Conservation (phyloP, 768 basidiomycete species). For the Rhodotorula diobovata region DNA sequence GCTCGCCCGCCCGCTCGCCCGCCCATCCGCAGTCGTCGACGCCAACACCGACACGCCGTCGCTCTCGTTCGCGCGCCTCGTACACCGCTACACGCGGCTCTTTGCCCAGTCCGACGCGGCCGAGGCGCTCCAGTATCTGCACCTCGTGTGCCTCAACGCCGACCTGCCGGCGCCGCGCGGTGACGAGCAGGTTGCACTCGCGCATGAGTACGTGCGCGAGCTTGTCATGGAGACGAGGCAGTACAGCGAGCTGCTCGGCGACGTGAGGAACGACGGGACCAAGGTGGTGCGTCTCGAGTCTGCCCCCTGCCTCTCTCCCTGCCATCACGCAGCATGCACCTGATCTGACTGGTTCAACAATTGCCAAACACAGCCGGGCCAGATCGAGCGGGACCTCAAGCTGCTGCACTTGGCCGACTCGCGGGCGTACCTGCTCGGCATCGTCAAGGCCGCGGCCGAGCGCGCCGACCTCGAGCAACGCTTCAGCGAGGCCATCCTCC, state of each 20-base stretch:
- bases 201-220: conserved; percentile 49
- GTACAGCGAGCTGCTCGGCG: conserved; percentile 94
- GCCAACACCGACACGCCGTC: conserved; percentile 51
- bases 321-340: not conserved
- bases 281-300: conserved; percentile 62
- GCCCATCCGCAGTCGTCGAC: conserved; percentile 54
- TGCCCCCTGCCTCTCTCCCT: not conserved
- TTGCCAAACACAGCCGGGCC: conserved; percentile 59
- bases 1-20: not conserved
- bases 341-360: not conserved
- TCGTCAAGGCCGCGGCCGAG: conserved; percentile 75
- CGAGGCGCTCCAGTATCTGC: conserved; percentile 91
- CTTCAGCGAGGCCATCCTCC: conserved; percentile 80
- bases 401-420: conserved; percentile 66
- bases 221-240: conserved; percentile 49
- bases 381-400: conserved; percentile 75
- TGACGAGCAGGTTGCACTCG: conserved; percentile 60
- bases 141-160: conserved; percentile 70
- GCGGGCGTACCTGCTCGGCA: conserved; percentile 69
- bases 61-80: conserved; percentile 62
- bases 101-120: conserved; percentile 90
- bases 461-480: conserved; percentile 79
- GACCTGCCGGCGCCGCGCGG: conserved; percentile 56
- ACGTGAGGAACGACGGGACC: conserved; percentile 81
- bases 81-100: conserved; percentile 87